Evolutionary conservation across 139 green algal species (phyloP).

Genomic region (Closterium sp.): DNA sequence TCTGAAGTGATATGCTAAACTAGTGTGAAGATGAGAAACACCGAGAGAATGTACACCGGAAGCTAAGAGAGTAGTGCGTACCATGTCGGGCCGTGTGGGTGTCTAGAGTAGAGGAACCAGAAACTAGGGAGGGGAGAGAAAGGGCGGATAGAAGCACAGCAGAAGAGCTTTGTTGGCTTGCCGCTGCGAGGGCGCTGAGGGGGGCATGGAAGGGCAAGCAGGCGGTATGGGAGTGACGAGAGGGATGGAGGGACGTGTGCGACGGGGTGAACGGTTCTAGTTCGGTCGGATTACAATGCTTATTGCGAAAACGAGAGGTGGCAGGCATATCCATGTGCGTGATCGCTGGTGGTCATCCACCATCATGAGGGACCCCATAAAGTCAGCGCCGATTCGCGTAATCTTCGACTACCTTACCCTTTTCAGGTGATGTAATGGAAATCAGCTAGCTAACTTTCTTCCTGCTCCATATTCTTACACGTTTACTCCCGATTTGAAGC

Average conservation of each 20-base stretch:
- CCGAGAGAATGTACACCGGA: not conserved
- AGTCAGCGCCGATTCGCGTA: no score
- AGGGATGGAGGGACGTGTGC: not conserved
- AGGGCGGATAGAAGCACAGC: not conserved
- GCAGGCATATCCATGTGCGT: not conserved
- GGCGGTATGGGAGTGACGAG: not conserved
- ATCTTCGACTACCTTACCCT: no score
- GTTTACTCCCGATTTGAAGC: no score
- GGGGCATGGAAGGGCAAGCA: no score
- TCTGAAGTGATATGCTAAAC: not conserved
- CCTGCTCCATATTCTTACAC: no score
- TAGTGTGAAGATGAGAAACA: no score
- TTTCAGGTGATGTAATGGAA: no score
- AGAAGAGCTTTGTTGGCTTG: not conserved
- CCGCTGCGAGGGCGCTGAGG: no score
- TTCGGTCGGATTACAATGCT: not conserved
- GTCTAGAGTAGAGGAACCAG: not conserved
- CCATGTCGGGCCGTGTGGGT: not conserved
- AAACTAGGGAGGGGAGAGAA: not conserved
- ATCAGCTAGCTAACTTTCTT: no score
- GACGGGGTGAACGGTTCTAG: no score
- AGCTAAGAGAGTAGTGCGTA: not conserved
- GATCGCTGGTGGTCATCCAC: not conserved
- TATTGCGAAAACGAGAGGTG: not conserved
- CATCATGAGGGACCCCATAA: not conserved